phyloP scores from a whole-genome alignment of 2,329 filamentous ascomycete genomes.

The Dryadomyces quercus-mongolicae region DNA sequence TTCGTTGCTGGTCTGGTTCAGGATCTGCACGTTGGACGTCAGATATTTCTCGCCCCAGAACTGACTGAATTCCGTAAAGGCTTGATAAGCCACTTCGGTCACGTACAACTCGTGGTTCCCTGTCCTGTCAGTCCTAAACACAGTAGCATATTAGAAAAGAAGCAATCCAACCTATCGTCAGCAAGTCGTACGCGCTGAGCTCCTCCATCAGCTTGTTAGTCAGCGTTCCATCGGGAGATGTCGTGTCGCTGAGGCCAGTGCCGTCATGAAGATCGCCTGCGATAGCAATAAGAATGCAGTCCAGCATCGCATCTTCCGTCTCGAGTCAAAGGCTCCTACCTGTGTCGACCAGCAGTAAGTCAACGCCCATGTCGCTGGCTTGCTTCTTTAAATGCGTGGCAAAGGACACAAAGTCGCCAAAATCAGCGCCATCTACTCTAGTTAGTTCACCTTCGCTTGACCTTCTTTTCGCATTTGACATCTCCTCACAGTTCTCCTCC shows the following conservation, averaged over 20 bases:
- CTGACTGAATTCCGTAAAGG: constrained; percentile 44
- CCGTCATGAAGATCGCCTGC: constrained; percentile 52
- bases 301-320: neutral
- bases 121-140: constrained; percentile 4
- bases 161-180: constrained; percentile 24
- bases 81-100: constrained; percentile 48
- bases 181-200: constrained; percentile 26
- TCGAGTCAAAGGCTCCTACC: constrained; percentile 20
- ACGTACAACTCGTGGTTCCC: constrained; percentile 56
- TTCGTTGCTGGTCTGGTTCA: constrained; percentile 23
- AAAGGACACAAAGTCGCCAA: constrained; percentile 54
- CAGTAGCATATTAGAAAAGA: no score
- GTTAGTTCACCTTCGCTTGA: neutral
- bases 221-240: constrained; percentile 40
- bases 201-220: constrained; percentile 34
- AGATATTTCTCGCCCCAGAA: constrained; percentile 36
- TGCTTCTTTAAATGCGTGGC: constrained; percentile 46
- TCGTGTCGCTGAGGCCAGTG: constrained; percentile 49
- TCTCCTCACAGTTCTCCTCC: constrained; percentile 35
- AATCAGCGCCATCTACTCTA: constrained; percentile 42
- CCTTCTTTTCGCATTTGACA: neutral
- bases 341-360: constrained; percentile 48
- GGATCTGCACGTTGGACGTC: constrained; percentile 32
- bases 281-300: neutral
- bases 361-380: constrained; percentile 42